These are phyloP conservation scores for Pseudogymnoascus sp. DNA, from an alignment of 2,329 filamentous ascomycete species.

Conservation along the genomic window DNA sequence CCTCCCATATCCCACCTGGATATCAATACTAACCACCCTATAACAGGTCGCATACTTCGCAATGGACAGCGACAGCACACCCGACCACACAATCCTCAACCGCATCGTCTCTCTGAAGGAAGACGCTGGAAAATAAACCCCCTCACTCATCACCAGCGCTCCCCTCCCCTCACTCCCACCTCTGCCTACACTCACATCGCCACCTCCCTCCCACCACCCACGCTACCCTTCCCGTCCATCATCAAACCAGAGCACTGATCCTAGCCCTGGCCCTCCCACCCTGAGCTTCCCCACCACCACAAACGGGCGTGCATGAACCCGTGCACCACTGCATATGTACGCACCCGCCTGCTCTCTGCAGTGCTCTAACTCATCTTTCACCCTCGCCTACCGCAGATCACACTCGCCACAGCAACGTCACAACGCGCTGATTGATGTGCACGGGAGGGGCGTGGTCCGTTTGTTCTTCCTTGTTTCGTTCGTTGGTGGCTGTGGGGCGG, in stretches of 20 bases:
- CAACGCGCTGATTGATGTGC: not conserved
- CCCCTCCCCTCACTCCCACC: not conserved
- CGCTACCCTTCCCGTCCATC: not conserved
- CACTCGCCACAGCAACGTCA: not conserved
- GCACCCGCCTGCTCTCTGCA: not conserved
- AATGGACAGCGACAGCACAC: conserved; percentile 69
- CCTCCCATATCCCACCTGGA: not conserved
- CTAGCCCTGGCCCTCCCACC: too few species aligned
- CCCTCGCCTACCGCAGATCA: not conserved
- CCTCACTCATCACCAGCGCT: not conserved
- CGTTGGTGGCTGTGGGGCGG: not conserved
- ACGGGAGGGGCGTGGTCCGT: not conserved
- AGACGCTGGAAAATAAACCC: conserved; percentile 57
- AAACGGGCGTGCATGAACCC: not conserved
- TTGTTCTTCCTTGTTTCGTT: not conserved
- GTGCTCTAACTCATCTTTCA: not conserved
- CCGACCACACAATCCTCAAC: conserved; percentile 79
- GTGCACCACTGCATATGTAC: not conserved
- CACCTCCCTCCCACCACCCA: not conserved
- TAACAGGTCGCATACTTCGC: conserved; percentile 31
- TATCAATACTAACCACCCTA: not conserved
- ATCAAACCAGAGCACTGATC: not conserved
- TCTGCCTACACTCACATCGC: not conserved
- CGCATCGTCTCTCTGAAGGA: conserved; percentile 89
- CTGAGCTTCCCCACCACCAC: not conserved